Base-by-base conservation (phyloP, 164 flowering plant species). In the Malania oleifera region DNA sequence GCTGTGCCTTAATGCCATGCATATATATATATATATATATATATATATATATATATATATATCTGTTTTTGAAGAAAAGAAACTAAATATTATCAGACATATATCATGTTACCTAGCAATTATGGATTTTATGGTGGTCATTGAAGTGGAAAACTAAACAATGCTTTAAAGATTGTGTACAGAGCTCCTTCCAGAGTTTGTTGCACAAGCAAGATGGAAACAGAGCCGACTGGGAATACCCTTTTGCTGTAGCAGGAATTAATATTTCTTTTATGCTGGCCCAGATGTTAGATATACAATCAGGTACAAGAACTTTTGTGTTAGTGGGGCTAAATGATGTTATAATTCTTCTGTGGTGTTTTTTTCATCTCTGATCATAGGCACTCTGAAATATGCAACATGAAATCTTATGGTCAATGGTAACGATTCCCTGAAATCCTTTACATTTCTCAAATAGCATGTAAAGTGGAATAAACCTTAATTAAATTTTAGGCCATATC, bases 141-240 rank as follows among this genome's bases (percentile, higher is more conserved):
- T 43, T 2, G 19, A 43, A n/a, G 13, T 38, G 3, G 20, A n/a
- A 17, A n/a, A 11, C n/a, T 46, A 20, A 4, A 11, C 50, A 20
- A 9, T 46, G 2, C 1, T 46, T 46, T 46, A 19, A 46, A 20
- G 12, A 46, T 46, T 46, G 25, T 46, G 50, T 46, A 62, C 75
- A 91, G 98, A 86, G 76, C 15, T 67, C 89, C 15, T 91, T 86
- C 64, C 96, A 85, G 60, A 79, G 80, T 54, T 69, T 91, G 74
- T 70, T 91, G 78, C 82, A 79, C 73, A 91, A 88, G 61, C 61
- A 75, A 68, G 88, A 85, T 44, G 98, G 96, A 58, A 72, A 39
- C 7, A 82, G 96, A 71, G 85, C 98, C 19, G 96, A 88, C 49
- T 89, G 96, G 96, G 98, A 89, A 67, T 91, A 92, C 67, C 98